phyloP scores from a whole-genome alignment of 345 rosid genomes.

The Trapa incisa region DNA sequence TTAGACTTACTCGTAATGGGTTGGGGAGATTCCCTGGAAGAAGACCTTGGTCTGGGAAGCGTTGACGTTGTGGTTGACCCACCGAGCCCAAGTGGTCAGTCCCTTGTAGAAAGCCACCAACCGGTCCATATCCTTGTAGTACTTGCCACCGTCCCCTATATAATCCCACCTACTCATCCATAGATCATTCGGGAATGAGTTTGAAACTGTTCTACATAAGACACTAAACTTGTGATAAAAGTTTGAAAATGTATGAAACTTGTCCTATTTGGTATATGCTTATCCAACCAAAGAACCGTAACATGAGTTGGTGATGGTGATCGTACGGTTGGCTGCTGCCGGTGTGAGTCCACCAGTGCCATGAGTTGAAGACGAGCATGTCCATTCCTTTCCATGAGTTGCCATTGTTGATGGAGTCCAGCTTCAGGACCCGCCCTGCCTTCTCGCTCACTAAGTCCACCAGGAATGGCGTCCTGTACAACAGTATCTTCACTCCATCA shows the following conservation, averaged over 20 bases:
- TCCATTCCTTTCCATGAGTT: slow-evolving; percentile 42
- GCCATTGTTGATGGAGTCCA: slow-evolving; percentile 41
- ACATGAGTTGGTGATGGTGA: not conserved
- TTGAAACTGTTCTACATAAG: too few species aligned
- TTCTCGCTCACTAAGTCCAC: slow-evolving; percentile 14
- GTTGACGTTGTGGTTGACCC: slow-evolving; percentile 58
- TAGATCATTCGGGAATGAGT: too few species aligned
- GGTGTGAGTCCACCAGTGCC: slow-evolving; percentile 97
- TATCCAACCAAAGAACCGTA: too few species aligned
- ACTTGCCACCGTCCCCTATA: slow-evolving; percentile 45
- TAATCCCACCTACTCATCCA: slow-evolving; percentile 53
- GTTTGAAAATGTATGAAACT: too few species aligned
- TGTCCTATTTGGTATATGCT: too few species aligned
- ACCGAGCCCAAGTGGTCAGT: slow-evolving; percentile 84
- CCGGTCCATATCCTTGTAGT: slow-evolving; percentile 75
- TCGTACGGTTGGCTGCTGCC: slow-evolving; percentile 3
- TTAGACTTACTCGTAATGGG: slow-evolving; percentile 66
- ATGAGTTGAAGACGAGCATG: slow-evolving; percentile 52
- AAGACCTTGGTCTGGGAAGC: slow-evolving; percentile 69
- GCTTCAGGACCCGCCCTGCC: slow-evolving; percentile 38
- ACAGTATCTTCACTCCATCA: slow-evolving; percentile 5
- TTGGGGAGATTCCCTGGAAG: slow-evolving; percentile 75
- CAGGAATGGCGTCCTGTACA: slow-evolving; percentile 13
- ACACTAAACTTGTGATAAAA: too few species aligned
- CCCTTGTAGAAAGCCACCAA: slow-evolving; percentile 71